Evolutionary conservation across 2,329 filamentous ascomycete species (phyloP), one percentile per base, ranked within the genome.

Genomic region (Tolypocladium tundrense): DNA sequence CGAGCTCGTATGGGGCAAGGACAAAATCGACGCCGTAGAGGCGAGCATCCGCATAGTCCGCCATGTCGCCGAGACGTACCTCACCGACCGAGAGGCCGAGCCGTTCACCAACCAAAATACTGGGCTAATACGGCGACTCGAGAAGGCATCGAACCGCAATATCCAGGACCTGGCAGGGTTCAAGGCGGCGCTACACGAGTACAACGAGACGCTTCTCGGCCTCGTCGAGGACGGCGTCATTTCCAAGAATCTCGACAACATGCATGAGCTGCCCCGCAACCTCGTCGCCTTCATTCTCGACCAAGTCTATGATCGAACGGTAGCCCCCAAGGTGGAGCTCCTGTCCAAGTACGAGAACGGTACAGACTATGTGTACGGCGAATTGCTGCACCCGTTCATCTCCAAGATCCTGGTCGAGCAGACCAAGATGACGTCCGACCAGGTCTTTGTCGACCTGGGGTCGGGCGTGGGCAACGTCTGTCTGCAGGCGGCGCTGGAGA

Each of bases 381-480:
- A 99, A 72, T 83, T 99, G 33, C 79, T 94, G 37, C 88, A 91
- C 24, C 86, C 87, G 1, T 95, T 99, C 68, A 83, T 94, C 62
- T 88, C 88, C 61, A 84, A 87, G 59, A 90, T 97, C 60, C 86
- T 99, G 64, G 83, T 86, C 19, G 79, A 86, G 64, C 83, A 90
- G 69, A 88, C 88, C 3, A 79, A 84, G 51, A 84, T 97, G 70
- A 91, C 84, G 60, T 93, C 90, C 0, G 83, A 87, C 54, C 88
- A 95, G 65, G 85, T 95, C 42, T 97, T 99, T 70, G 87, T 99
- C 60, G 94, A 99, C 69, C 81, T 99, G 16, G 94, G 94, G 54
- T 97, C 93, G 2, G 94, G 94, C 37, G 94, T 97, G 19, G 94
- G 93, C 53, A 99, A 97, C 69, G 93, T 97, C 3, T 91, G 94